These are phyloP conservation scores for Mycosphaerella sp. DNA, from an alignment of 2,329 filamentous ascomycete species.

Conservation along the genomic window DNA sequence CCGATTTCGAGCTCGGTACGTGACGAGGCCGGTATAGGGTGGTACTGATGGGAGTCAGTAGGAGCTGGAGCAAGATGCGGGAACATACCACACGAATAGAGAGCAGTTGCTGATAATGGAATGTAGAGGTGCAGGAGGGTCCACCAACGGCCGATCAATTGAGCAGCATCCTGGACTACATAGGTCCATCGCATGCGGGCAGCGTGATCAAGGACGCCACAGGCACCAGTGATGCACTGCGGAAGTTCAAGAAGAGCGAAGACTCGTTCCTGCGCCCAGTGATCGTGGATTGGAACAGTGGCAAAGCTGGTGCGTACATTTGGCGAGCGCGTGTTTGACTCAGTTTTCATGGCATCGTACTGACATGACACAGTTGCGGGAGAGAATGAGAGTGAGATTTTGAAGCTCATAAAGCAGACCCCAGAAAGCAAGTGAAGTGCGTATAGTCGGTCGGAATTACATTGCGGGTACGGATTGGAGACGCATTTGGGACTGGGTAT, in stretches of 20 bases:
- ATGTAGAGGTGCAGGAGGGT: slow-evolving; percentile 64
- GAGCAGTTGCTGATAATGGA: slow-evolving; percentile 7
- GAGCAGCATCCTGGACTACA: slow-evolving; percentile 75
- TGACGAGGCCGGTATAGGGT: neutral
- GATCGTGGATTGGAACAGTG: slow-evolving; percentile 92
- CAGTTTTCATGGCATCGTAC: neutral
- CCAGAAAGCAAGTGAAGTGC: slow-evolving; percentile 32
- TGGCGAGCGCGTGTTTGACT: no score
- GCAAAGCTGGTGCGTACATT: slow-evolving; percentile 56
- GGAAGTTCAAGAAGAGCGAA: slow-evolving; percentile 64
- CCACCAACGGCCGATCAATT: slow-evolving; percentile 77
- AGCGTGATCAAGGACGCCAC: slow-evolving; percentile 69
- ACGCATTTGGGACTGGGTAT: neutral
- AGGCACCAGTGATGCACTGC: slow-evolving; percentile 69
- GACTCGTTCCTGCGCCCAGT: slow-evolving; percentile 68
- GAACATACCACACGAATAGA: neutral
- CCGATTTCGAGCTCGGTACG: slow-evolving; percentile 67
- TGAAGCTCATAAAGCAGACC: slow-evolving; percentile 65
- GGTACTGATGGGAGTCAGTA: neutral
- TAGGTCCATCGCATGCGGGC: slow-evolving; percentile 55
- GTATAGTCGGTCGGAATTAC: neutral
- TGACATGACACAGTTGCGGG: slow-evolving; percentile 51
- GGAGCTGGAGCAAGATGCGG: neutral
- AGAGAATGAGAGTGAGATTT: slow-evolving; percentile 79
- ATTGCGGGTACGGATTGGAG: neutral